Conservation (phyloP, 257 asterid genomes). For the Petunia secreta region DNA sequence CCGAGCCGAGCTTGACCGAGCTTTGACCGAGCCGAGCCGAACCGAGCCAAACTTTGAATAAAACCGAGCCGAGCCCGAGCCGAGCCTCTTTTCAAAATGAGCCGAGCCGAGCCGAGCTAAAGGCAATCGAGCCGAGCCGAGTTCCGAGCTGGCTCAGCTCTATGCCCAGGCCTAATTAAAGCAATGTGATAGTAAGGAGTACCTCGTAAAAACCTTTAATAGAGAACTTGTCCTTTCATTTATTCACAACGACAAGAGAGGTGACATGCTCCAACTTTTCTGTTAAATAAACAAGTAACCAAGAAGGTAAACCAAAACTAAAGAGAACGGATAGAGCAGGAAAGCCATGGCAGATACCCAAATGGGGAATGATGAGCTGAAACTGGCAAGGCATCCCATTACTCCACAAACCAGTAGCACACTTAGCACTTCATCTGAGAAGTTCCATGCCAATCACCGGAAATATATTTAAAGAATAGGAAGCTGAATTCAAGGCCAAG, state of each 20-base stretch:
- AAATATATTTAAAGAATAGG: conserved; percentile 38
- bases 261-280: not conserved
- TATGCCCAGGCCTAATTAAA: too few species aligned
- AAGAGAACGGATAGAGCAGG: conserved; percentile 52
- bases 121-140: too few species aligned
- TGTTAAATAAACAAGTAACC: conserved; percentile 34
- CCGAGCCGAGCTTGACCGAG: too few species aligned
- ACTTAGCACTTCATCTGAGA: conserved; percentile 45
- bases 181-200: not conserved
- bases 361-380: conserved; percentile 41
- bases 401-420: conserved; percentile 46
- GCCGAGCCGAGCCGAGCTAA: too few species aligned
- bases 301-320: conserved; percentile 46
- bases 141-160: too few species aligned
- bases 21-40: too few species aligned
- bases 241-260: not conserved
- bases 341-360: conserved; percentile 51
- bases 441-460: conserved; percentile 49
- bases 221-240: not conserved
- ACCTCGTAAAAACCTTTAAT: not conserved
- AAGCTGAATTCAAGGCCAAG: too few species aligned
- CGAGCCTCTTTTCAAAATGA: too few species aligned
- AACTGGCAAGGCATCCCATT: conserved; percentile 52
- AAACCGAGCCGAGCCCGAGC: too few species aligned
- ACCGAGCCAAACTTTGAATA: too few species aligned